Conservation (phyloP, 768 basidiomycete species). For the Lepiota brunneoincarnata region DNA sequence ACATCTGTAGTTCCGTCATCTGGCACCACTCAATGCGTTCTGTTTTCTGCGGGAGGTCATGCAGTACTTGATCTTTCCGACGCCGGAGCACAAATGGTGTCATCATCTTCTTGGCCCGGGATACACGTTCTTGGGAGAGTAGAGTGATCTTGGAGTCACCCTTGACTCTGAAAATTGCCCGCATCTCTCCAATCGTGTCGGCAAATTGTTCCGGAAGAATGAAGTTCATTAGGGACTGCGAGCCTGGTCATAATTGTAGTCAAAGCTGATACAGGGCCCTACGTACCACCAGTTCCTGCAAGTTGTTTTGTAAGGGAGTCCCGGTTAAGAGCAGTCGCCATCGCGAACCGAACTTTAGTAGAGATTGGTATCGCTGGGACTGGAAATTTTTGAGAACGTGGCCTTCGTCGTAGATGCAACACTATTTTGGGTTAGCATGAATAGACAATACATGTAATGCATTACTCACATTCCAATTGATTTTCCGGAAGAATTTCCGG, state of each 20-base stretch:
- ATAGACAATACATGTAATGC: background rate
- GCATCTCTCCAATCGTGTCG: constrained; percentile 70
- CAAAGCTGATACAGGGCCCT: background rate
- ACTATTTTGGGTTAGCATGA: constrained; percentile 41
- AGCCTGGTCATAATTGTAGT: constrained; percentile 1
- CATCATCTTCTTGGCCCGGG: constrained; percentile 98
- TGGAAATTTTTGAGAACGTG: constrained; percentile 97
- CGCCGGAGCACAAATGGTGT: constrained; percentile 97
- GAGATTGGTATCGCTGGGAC: constrained; percentile 90
- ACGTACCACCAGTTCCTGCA: constrained; percentile 86
- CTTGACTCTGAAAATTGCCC: constrained; percentile 96
- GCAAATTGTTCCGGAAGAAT: constrained; percentile 91
- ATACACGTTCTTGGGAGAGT: constrained; percentile 90
- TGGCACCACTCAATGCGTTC: constrained; percentile 96
- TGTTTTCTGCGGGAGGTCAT: constrained; percentile 88
- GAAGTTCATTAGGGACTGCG: constrained; percentile 94
- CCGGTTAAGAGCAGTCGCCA: constrained; percentile 95
- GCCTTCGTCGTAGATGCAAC: constrained; percentile 94
- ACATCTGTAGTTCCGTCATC: constrained; percentile 79
- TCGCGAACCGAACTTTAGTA: constrained; percentile 79
- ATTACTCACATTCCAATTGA: constrained; percentile 85
- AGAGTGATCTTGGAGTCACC: constrained; percentile 88
- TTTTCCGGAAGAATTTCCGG: constrained; percentile 87
- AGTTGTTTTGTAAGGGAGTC: constrained; percentile 90
- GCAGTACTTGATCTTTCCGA: constrained; percentile 93